Evolutionary conservation across 2,329 filamentous ascomycete genomes (phyloP), one percentile per base, ranked within the genome.

Genomic region (Ploettnerulaceae sp.): DNA sequence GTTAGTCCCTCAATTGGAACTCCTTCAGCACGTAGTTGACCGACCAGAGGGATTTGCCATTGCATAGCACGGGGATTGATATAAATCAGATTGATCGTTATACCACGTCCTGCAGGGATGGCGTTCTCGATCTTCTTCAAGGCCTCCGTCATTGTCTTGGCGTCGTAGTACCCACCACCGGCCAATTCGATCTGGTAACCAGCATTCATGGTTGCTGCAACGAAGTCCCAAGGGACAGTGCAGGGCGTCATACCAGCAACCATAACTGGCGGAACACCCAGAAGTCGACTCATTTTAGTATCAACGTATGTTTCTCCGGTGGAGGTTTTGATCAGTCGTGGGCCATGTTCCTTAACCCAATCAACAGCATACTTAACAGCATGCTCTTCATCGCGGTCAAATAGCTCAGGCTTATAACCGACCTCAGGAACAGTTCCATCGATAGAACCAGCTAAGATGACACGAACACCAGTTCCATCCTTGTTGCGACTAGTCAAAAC

Each of bases 401-500:
- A 98, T 41, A 98, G 76, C 70, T 98, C 93, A 2, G 91, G 86
- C 76, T 98, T 98, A 75, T 96, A 98, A 45, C 93, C 93, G 52
- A 98, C 85, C 67, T 97, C 93, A 24, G 78, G 75, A 49, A 94
- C 85, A 15, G 89, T 89, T 41, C 91, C 91, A 61, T 91, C 87
- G 60, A 98, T 85, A n/a, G 89, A 79, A 54, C 94, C 93, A 33
- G 89, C 93, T 48, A 98, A 77, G 56, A 98, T 95, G 56, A 98
- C 90, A 51, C 91, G 89, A 26, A 98, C 93, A 61, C 93, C 93
- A 48, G 89, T 97, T 54, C 93, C 93, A 67, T 98, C 94, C 74
- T 98, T 98, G 77, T 97, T 98, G 61, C 93, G 88, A 75, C 95
- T 97, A 48, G 93, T 98, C 54, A 98, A 74, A 35, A 95, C 87